Evolutionary conservation across 108 stramenopile species (phyloP), one percentile per base, ranked within the genome.

Genomic region (Bacterosira constricta): DNA sequence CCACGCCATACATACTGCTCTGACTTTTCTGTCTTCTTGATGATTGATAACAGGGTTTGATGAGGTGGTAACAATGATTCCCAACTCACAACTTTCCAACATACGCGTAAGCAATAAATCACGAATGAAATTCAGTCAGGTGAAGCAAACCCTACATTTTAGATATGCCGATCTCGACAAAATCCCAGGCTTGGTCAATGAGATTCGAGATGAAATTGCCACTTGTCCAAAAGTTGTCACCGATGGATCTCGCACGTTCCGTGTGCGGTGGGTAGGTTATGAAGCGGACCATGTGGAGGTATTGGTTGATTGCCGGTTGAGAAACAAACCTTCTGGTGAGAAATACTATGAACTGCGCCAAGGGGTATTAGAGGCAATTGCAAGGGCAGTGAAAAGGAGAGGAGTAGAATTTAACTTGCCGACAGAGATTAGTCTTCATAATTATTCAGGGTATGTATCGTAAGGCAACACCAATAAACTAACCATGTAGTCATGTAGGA

Each of bases 61-160:
- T 65, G 86, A 88, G 56, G 51, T 84, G 12, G 50, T 85, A 3
- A 79, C 84, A 5, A 72, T 51, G 34, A 74, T 92, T 6, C 91
- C 91, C 0, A 90, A 90, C 53, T 54, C 69, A 25, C 71, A 92
- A 44, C 72, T 92, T 1, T 70, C 65, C 11, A 60, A 65, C 39
- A 57, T 83, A 36, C 73, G 81, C 0, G 55, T 92, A 2, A 79
- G 63, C 50, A 92, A 92, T 50, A 41, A 81, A 21, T 74, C 71
- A 10, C 66, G 86, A 13, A 55, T 75, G 50, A 76, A 66, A 18
- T 41, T 63, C 23, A 85, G 76, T 39, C 91, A 90, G 55, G 89
- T 92, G 17, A 85, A 75, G 42, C 87, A 88, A 84, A 73, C 36
- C 11, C 61, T 92, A 11, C 63, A 74, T n/a, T 79, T 90, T 65